A percentile compares a stretch with the other conserved stretches of the same genome.
Conservation (phyloP, 75 land plant species). For the Larix kaempferi region DNA sequence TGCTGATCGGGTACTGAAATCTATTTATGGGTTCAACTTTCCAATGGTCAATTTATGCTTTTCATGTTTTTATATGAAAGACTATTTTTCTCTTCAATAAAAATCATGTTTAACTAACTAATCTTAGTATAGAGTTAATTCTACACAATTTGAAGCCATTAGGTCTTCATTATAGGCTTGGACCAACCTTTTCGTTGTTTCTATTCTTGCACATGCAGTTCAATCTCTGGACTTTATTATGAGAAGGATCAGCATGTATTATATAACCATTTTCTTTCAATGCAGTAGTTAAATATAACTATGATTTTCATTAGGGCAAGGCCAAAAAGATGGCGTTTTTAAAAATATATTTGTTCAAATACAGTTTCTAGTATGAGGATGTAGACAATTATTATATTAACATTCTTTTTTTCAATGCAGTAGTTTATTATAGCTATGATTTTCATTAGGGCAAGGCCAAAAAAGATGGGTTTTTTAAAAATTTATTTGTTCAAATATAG, state of each 20-base stretch:
- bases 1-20: conserved; percentile 79
- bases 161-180: background rate
- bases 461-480: too few species aligned
- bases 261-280: background rate
- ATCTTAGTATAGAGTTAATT: background rate
- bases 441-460: too few species aligned
- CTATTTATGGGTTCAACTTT: conserved; percentile 6
- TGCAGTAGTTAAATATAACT: background rate
- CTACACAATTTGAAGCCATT: background rate
- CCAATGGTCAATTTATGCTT: background rate
- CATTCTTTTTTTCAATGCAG: background rate
- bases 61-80: background rate
- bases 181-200: background rate
- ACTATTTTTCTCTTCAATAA: background rate
- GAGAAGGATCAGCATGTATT: background rate
- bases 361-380: too few species aligned
- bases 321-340: too few species aligned
- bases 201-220: too few species aligned
- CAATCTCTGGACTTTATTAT: background rate
- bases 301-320: background rate
- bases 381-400: background rate
- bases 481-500: too few species aligned
- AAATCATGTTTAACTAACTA: background rate
- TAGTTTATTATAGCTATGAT: background rate
- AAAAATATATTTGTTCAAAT: too few species aligned